These are phyloP conservation scores for Megacollybia marginata DNA, from an alignment of 768 basidiomycete species.

Conservation along the genomic window DNA sequence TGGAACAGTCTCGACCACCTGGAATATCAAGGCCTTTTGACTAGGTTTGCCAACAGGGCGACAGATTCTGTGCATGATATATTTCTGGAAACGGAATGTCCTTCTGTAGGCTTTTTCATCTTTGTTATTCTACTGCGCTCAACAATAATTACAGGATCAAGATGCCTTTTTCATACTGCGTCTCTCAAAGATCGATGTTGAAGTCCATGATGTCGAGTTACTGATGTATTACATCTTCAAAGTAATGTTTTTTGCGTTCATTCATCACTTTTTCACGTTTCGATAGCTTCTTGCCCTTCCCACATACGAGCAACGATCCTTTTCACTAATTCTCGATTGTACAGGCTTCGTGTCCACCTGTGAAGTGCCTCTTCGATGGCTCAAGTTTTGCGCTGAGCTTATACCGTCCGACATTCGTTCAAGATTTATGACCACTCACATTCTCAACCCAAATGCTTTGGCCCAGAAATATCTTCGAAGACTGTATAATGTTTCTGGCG, in stretches of 20 bases:
- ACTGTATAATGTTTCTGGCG: constrained; percentile 63
- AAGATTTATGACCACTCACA: constrained; percentile 53
- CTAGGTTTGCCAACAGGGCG: constrained; percentile 50
- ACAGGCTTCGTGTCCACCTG: constrained; percentile 70
- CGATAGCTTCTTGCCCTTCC: not conserved
- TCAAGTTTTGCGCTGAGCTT: constrained; percentile 71
- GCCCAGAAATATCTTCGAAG: constrained; percentile 71
- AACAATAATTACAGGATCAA: constrained; percentile 24
- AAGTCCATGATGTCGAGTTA: constrained; percentile 71
- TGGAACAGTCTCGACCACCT: constrained; percentile 43
- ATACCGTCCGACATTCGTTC: constrained; percentile 62
- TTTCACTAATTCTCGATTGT: constrained; percentile 73
- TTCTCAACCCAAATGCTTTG: constrained; percentile 67
- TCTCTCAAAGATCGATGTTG: constrained; percentile 68
- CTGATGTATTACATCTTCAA: constrained; percentile 75
- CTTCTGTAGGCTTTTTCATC: not conserved
- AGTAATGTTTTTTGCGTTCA: constrained; percentile 23
- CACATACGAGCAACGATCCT: constrained; percentile 26
- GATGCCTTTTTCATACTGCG: constrained; percentile 56
- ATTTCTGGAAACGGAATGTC: constrained; percentile 45
- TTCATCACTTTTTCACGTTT: not conserved
- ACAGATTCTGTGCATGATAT: constrained; percentile 58
- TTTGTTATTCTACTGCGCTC: not conserved
- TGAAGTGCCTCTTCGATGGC: constrained; percentile 75
- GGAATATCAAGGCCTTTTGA: constrained; percentile 64